Evolutionary conservation across 768 basidiomycete genomes (phyloP).

Genomic region (Mycena alexandri): DNA sequence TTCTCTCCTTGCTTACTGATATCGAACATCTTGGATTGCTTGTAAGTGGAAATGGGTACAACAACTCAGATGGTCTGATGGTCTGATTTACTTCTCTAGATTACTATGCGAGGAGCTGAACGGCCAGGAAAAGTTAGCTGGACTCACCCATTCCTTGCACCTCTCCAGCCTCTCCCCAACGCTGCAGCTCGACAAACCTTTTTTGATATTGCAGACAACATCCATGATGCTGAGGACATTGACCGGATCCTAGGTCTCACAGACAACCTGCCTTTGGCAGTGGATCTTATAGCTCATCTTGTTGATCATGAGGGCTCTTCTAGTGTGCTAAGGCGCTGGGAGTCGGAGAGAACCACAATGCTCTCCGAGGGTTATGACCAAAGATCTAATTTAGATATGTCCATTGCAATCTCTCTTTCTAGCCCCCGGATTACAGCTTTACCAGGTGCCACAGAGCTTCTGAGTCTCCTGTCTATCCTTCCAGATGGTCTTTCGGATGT

Average conservation of each 20-base stretch:
- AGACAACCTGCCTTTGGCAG: not conserved
- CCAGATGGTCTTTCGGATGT: not conserved
- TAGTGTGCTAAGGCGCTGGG: constrained; percentile 1
- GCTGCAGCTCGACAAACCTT: constrained; percentile 18
- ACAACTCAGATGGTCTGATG: too few species aligned
- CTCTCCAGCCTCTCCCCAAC: not conserved
- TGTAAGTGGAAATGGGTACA: not conserved
- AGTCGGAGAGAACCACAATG: constrained; percentile 7
- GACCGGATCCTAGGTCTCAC: not conserved
- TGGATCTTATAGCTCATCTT: constrained; percentile 2
- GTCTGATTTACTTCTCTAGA: not conserved
- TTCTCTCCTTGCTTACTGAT: constrained; percentile 12
- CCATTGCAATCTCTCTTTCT: not conserved
- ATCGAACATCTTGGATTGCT: constrained; percentile 1
- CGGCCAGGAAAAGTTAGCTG: constrained; percentile 4
- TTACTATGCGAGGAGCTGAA: constrained; percentile 26
- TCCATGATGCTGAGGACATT: not conserved
- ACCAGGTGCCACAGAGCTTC: not conserved
- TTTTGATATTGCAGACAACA: constrained; percentile 12
- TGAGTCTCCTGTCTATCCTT: not conserved
- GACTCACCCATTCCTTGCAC: constrained; percentile 10
- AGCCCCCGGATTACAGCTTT: not conserved
- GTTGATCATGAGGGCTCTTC: constrained; percentile 8
- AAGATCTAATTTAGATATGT: not conserved
- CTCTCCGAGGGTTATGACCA: not conserved